Percentiles rank a stretch among this genome's conserved stretches.
These are phyloP conservation scores for Ascochyta clinopodiicola DNA, from an alignment of 2,329 filamentous ascomycete genomes.

Conservation along the genomic window DNA sequence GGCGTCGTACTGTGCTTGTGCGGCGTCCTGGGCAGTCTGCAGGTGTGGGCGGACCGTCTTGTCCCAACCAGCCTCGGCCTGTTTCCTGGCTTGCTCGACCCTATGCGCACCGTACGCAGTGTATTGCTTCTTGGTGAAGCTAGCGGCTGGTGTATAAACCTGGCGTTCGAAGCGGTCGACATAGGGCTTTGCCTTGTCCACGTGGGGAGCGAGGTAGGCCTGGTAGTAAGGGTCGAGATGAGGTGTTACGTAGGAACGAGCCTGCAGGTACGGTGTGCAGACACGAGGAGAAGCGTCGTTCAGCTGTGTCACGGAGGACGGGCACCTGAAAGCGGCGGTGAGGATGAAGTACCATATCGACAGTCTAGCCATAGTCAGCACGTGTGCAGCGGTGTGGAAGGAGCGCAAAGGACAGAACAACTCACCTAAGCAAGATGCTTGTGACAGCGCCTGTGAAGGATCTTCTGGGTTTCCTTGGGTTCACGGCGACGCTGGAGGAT, in stretches of 20 bases:
- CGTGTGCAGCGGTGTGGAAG: not conserved
- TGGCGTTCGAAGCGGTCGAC: slow-evolving; percentile 61
- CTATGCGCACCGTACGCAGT: slow-evolving; percentile 76
- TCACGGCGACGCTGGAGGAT: slow-evolving; percentile 25
- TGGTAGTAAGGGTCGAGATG: slow-evolving; percentile 87
- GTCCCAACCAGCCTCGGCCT: slow-evolving; percentile 76
- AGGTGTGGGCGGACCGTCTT: slow-evolving; percentile 78
- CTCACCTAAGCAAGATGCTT: slow-evolving; percentile 42
- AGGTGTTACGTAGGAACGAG: slow-evolving; percentile 71
- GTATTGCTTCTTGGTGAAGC: slow-evolving; percentile 67
- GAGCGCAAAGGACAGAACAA: not conserved
- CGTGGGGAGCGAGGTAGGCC: slow-evolving; percentile 81
- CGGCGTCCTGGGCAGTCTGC: slow-evolving; percentile 66
- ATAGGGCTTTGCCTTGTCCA: slow-evolving; percentile 79
- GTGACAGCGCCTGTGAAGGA: slow-evolving; percentile 37
- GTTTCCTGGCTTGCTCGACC: slow-evolving; percentile 70
- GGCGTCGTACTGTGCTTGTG: slow-evolving; percentile 71
- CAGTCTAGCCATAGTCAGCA: slow-evolving; percentile 56
- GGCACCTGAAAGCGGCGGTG: slow-evolving; percentile 83
- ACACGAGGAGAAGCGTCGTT: slow-evolving; percentile 74
- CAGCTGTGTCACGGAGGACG: slow-evolving; percentile 70
- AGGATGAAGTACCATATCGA: slow-evolving; percentile 85
- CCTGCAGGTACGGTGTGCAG: slow-evolving; percentile 80
- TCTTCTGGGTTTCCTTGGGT: slow-evolving; percentile 27
- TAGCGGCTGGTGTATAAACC: slow-evolving; percentile 72